Conservation (phyloP, 768 basidiomycete genomes). For the Arthromyces matolae region DNA sequence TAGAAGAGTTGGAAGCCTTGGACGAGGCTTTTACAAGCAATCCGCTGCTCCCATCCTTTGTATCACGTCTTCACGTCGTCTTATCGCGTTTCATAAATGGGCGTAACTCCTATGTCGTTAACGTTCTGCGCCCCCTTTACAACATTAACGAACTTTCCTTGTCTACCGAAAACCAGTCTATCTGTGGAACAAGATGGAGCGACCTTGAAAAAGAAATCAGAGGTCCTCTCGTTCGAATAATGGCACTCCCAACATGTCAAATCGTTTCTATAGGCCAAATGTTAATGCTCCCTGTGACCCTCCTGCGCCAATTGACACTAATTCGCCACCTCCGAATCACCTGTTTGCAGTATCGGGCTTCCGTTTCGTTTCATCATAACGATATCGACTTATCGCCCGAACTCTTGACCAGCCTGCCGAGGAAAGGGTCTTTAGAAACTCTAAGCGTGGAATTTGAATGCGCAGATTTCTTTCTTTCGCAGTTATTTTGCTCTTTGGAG, state of each 20-base stretch:
- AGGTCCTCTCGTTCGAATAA: background rate
- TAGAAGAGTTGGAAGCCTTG: background rate
- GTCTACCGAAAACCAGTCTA: background rate
- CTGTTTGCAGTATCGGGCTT: no score
- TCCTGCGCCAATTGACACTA: background rate
- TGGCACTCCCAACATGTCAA: constrained; percentile 2
- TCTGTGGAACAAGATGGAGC: background rate
- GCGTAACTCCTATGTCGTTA: background rate
- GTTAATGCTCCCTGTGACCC: background rate
- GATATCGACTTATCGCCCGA: no score
- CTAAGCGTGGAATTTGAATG: background rate
- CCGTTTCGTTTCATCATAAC: no score
- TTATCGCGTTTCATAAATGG: background rate
- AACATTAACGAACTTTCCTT: background rate
- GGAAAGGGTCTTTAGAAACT: background rate
- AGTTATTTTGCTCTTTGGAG: background rate
- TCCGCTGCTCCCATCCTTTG: background rate
- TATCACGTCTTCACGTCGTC: background rate
- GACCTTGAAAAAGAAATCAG: background rate
- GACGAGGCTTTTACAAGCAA: background rate
- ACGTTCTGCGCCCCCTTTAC: background rate
- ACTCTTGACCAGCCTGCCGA: background rate
- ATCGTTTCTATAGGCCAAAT: background rate
- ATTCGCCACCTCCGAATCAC: background rate
- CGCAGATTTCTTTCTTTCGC: background rate